Evolutionary conservation across 306 rosid species (phyloP).

Genomic region (Malus domestica): ASM211411v1 NC_041803.1:11749001-11749500

Average conservation of each 20-base stretch:
- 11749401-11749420: rapidly evolving
- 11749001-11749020: neutral
- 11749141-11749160: neutral
- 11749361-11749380: rapidly evolving
- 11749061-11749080: neutral
- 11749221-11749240: neutral
- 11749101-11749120: neutral
- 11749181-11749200: neutral
- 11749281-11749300: neutral
- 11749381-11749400: rapidly evolving
- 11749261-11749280: neutral
- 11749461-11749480: rapidly evolving
- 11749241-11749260: neutral
- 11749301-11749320: neutral
- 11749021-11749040: neutral
- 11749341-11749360: too few species aligned
- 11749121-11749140: neutral
- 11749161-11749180: neutral
- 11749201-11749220: too few species aligned
- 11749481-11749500: too few species aligned
- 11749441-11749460: rapidly evolving
- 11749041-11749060: neutral
- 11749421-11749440: too few species aligned
- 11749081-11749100: neutral
- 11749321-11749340: neutral